Percentiles rank a stretch among this genome's conserved stretches.
Evolutionary conservation across 208 protist species (phyloP).

Genomic region (Histomonas meleagridis): DNA sequence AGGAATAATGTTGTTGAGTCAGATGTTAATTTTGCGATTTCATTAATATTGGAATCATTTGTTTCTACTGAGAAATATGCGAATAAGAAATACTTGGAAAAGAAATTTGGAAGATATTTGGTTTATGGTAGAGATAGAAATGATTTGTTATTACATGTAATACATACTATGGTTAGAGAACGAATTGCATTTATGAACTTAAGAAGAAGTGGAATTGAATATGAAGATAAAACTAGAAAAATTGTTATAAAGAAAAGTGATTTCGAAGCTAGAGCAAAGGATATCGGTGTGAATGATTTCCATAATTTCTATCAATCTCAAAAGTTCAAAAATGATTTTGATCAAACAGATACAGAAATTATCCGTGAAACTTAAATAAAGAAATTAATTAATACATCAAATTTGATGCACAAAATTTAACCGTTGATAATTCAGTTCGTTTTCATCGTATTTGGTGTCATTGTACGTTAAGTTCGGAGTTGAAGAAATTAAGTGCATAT

Average conservation of each 20-base stretch:
- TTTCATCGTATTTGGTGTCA: no score
- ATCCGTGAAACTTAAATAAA: no score
- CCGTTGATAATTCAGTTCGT: no score
- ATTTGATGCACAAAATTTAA: no score
- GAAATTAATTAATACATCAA: no score
- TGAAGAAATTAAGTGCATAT: no score
- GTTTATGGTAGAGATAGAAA: background rate
- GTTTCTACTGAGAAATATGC: slow-evolving; percentile 78
- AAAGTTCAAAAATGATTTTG: background rate
- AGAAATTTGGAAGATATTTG: slow-evolving; percentile 47
- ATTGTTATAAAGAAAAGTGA: background rate
- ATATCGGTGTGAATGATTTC: background rate
- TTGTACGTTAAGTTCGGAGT: no score
- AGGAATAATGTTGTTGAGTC: slow-evolving; percentile 69
- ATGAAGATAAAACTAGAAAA: background rate
- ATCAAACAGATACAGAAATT: background rate
- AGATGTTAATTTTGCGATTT: slow-evolving; percentile 90
- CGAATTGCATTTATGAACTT: background rate
- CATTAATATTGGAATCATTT: slow-evolving; percentile 88
- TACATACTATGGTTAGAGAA: slow-evolving; percentile 37
- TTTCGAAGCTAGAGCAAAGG: background rate
- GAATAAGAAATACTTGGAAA: slow-evolving; percentile 44
- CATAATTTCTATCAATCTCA: background rate
- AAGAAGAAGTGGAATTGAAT: background rate
- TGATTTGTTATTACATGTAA: slow-evolving; percentile 40